Percentiles rank a stretch among this genome's conserved stretches.
Conservation (phyloP, 352 stramenopile genomes). For the Pythium brassicae region DNA sequence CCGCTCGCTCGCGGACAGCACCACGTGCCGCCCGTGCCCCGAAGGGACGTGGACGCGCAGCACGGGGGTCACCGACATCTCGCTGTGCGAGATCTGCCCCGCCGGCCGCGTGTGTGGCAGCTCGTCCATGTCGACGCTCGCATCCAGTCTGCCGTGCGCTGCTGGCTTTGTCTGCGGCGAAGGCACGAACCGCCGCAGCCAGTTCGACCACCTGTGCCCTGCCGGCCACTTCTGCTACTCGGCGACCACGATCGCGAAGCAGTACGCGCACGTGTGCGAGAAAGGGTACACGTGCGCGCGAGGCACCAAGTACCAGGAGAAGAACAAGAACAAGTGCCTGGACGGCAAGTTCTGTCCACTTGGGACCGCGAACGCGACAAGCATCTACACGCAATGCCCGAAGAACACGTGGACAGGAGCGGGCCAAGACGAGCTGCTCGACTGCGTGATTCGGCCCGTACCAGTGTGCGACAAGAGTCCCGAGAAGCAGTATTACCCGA, state of each 20-base stretch:
- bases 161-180: conserved; percentile 93
- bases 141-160: conserved; percentile 83
- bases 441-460: conserved; percentile 88
- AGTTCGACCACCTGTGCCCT: conserved; percentile 93
- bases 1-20: conserved; percentile 92
- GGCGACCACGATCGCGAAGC: conserved; percentile 73
- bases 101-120: conserved; percentile 92
- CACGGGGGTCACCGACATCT: conserved; percentile 92
- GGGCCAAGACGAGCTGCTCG: conserved; percentile 76
- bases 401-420: conserved; percentile 82
- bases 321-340: conserved; percentile 89
- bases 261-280: conserved; percentile 87
- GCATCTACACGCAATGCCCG: conserved; percentile 88
- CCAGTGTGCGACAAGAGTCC: conserved; percentile 93
- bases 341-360: conserved; percentile 92
- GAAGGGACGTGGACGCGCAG: conserved; percentile 93
- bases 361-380: conserved; percentile 82
- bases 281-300: conserved; percentile 88
- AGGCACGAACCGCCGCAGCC: conserved; percentile 84
- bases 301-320: conserved; percentile 85
- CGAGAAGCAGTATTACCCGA: conserved; percentile 75
- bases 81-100: conserved; percentile 93
- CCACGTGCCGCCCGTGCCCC: conserved; percentile 94
- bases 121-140: conserved; percentile 83
- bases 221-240: conserved; percentile 88